Base-by-base conservation (phyloP, 2,329 filamentous ascomycete species). In the Seiridium cupressi region DNA sequence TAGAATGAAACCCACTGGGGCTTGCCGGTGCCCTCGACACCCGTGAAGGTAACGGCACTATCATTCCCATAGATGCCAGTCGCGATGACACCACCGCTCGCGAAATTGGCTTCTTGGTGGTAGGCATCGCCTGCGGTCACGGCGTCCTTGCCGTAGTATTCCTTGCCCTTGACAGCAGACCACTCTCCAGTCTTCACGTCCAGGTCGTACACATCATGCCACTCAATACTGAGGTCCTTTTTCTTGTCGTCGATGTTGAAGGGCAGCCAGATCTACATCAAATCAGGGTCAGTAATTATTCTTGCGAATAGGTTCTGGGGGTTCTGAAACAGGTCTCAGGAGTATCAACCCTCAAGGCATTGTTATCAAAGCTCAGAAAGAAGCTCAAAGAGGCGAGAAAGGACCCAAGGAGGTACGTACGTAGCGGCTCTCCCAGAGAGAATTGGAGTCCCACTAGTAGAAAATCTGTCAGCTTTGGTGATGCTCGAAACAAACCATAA, bases 251-350 rank as follows among this genome's bases (percentile, higher is more conserved):
- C 77, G 47, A 84, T 82, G 1, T 75, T 72, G 5, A 85, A 72
- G 0, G 83, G 83, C 0, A 85, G 74, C 83, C 83, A 85, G 63
- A 85, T 84, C n/a, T n/a, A n/a, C n/a, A n/a, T n/a, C n/a, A n/a
- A n/a, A n/a, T n/a, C n/a, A n/a, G n/a, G n/a, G n/a, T n/a, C n/a
- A n/a, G n/a, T n/a, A n/a, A n/a, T n/a, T n/a, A n/a, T n/a, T n/a
- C n/a, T n/a, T n/a, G n/a, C n/a, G n/a, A n/a, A n/a, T n/a, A n/a
- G n/a, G n/a, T n/a, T n/a, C n/a, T n/a, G n/a, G n/a, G n/a, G n/a
- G n/a, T n/a, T n/a, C n/a, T n/a, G n/a, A n/a, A n/a, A n/a, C n/a
- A n/a, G n/a, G n/a, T n/a, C n/a, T n/a, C n/a, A n/a, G n/a, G n/a
- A n/a, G n/a, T n/a, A n/a, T n/a, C n/a, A n/a, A n/a, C n/a, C n/a